Evolutionary conservation across 73 alveolate genomes (phyloP).

Genomic region (Durusdinium trenchii): DNA sequence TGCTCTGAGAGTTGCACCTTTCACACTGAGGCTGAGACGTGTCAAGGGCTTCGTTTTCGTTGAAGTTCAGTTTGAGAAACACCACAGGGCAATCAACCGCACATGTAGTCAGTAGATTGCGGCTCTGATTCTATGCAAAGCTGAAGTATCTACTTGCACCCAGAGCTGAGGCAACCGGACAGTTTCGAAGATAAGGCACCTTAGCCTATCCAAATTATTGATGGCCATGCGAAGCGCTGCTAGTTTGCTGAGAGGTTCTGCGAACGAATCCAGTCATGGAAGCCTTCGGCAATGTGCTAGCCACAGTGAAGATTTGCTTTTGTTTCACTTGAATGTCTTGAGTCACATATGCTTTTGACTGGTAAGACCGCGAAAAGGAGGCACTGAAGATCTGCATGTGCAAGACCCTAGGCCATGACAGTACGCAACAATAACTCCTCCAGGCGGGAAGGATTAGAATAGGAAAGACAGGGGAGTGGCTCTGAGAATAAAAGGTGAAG

Average conservation of each 20-base stretch:
- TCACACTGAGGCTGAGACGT: too few relatives aligned
- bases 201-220: too few relatives aligned
- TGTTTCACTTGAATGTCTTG: too few relatives aligned
- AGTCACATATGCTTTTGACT: not conserved
- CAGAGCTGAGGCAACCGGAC: slow-evolving; percentile 14
- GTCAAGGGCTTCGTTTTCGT: too few relatives aligned
- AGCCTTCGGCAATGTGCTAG: slow-evolving; percentile 79
- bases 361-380: not conserved
- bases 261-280: slow-evolving; percentile 90
- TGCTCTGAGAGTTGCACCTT: not conserved
- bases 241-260: not conserved
- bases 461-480: not conserved
- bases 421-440: slow-evolving; percentile 95
- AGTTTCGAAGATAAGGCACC: slow-evolving; percentile 50
- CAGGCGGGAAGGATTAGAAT: not conserved
- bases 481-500: not conserved
- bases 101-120: too few relatives aligned
- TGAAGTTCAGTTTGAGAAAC: too few relatives aligned
- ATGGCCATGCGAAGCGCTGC: not conserved
- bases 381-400: not conserved
- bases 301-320: too few relatives aligned
- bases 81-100: too few relatives aligned
- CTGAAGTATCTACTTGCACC: not conserved
- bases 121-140: not conserved
- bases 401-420: slow-evolving; percentile 65